Evolutionary conservation across 1,139 yeast genomes (phyloP).

Genomic region (Zhuliangozyma parablackwelliae): DNA sequence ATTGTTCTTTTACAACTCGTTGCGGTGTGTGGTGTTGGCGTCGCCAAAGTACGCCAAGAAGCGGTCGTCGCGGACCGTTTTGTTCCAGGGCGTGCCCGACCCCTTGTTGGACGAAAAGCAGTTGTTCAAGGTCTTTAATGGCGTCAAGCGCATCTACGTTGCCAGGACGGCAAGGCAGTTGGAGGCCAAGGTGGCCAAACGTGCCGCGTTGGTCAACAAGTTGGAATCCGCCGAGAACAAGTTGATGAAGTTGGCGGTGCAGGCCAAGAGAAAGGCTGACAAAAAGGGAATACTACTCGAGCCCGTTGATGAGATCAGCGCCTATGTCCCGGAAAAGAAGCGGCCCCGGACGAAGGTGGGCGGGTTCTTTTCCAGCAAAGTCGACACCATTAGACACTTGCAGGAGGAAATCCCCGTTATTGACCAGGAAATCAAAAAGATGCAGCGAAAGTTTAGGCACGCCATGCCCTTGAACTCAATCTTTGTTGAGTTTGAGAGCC

Average conservation of each 20-base stretch:
- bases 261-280: slow-evolving; percentile 58
- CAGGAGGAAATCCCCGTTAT: slow-evolving; percentile 51
- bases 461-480: slow-evolving; percentile 51
- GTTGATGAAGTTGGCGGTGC: slow-evolving; percentile 57
- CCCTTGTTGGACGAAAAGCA: slow-evolving; percentile 60
- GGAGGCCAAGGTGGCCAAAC: slow-evolving; percentile 51
- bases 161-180: slow-evolving; percentile 65
- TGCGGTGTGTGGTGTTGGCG: slow-evolving; percentile 76
- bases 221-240: slow-evolving; percentile 69
- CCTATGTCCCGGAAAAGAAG: slow-evolving; percentile 73
- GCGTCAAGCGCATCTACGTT: slow-evolving; percentile 72
- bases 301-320: slow-evolving; percentile 48
- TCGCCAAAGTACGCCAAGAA: slow-evolving; percentile 74
- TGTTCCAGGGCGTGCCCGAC: slow-evolving; percentile 78
- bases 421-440: slow-evolving; percentile 48
- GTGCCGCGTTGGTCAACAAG: slow-evolving; percentile 57
- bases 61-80: slow-evolving; percentile 71
- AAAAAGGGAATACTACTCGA: slow-evolving; percentile 50
- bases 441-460: slow-evolving; percentile 45
- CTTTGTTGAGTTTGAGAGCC: slow-evolving; percentile 68
- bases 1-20: slow-evolving; percentile 69
- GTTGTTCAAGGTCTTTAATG: slow-evolving; percentile 55
- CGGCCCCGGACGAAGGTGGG: slow-evolving; percentile 66
- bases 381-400: slow-evolving; percentile 58
- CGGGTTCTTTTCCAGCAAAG: slow-evolving; percentile 52